phyloP scores from a whole-genome alignment of 1,284 basidiomycete genomes.

The Austroboletus niveus region DNA sequence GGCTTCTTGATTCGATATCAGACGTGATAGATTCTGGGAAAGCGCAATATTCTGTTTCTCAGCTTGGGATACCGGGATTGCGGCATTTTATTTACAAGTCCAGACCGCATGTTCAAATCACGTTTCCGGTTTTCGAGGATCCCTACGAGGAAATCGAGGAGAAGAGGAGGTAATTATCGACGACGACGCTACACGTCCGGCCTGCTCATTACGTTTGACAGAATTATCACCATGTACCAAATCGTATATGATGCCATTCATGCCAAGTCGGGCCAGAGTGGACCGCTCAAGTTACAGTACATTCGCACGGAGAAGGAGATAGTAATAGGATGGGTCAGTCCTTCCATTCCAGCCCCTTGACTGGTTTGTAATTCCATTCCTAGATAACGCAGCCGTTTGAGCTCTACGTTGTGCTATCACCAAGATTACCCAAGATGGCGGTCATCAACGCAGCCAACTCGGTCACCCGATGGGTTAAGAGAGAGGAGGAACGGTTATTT shows the following conservation, averaged over 20 bases:
- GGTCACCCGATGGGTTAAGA: conserved; percentile 87
- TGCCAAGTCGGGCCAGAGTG: conserved; percentile 76
- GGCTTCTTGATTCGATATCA: conserved; percentile 50
- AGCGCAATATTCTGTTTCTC: conserved; percentile 63
- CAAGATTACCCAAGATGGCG: conserved; percentile 81
- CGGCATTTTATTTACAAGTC: conserved; percentile 96
- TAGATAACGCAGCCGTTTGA: conserved; percentile 94
- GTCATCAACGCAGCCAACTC: conserved; percentile 85
- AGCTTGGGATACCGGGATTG: conserved; percentile 82
- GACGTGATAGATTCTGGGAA: conserved; percentile 47
- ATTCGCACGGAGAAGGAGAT: conserved; percentile 83
- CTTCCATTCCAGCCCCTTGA: not conserved
- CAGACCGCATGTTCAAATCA: conserved; percentile 84
- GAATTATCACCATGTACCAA: conserved; percentile 83
- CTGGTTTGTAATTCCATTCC: not conserved
- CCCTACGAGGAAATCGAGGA: conserved; percentile 69
- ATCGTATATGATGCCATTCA: conserved; percentile 82
- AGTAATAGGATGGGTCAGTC: conserved; percentile 84
- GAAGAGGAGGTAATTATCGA: conserved; percentile 48
- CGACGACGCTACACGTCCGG: not conserved
- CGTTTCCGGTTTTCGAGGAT: conserved; percentile 78
- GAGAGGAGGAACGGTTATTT: conserved; percentile 81
- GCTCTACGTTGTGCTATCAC: conserved; percentile 82
- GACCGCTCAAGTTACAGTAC: conserved; percentile 79
- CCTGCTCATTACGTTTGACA: conserved; percentile 30